Base-by-base conservation (phyloP, 805 yeast genomes). In the Isabelozyma gotoi region DNA sequence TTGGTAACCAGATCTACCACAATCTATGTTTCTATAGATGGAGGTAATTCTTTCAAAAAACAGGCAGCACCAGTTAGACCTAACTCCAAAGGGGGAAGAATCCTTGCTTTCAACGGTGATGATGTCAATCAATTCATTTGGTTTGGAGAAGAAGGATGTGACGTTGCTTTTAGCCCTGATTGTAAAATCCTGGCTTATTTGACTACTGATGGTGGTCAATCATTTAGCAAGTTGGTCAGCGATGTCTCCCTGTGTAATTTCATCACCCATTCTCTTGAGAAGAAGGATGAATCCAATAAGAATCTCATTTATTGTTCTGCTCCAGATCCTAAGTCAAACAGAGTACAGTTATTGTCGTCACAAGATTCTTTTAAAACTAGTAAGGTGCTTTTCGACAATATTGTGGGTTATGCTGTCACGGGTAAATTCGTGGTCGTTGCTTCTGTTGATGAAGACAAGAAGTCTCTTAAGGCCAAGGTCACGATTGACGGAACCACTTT, bases 371-470 rank as follows among this genome's bases (percentile, higher is more conserved):
- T 83, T 59, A 50, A 64, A 4, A 68, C 65, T 8, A 63, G 68
- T 4, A 61, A 54, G 11, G 69, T 63, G 0, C 55, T 78, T 3
- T 79, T 84, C 53, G 80, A 80, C 2, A 66, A 76, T 39, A 79
- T 86, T 29, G 77, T 85, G 35, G 97, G 96, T 0, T 82, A 81
- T 51, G 89, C 94, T 15, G 70, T 81, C 27, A 80, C 83, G 15
- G 85, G 86, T 18, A 83, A 79, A 20, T 92, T 78, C 54, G 68
- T 87, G 18, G 78, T 92, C 20, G 90, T 84, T 40, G 97, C 96
- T 0, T 67, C 78, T 2, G 64, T 64, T 12, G 78, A 71, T 11
- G 78, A 77, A 18, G 70, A 71, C 2, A 46, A 42, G 18, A 71
- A 80, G 5, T 48, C 62, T 1, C 67, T 90, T 42, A 74, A 76